Conservation (phyloP, 148 eudicot species). For the Persicaria maculosa region DNA sequence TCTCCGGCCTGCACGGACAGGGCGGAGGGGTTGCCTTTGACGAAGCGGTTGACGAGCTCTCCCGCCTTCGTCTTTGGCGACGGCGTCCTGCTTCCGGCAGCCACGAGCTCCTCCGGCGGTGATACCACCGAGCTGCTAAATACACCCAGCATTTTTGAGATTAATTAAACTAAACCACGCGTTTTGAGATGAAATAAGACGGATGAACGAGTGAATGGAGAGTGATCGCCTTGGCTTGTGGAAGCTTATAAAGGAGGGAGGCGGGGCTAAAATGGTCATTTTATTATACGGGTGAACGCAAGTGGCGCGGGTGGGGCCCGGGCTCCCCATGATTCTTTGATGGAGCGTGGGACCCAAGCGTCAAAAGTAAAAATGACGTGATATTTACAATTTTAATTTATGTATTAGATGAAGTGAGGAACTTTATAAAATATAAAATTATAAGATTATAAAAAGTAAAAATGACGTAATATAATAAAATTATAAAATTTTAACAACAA, state of each 20-base stretch:
- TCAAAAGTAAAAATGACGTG: too few species aligned
- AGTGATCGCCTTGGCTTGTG: neutral
- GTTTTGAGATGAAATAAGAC: neutral
- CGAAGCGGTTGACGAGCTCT: constrained; percentile 52
- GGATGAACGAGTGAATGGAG: neutral
- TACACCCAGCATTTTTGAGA: constrained; percentile 53
- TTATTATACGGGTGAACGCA: neutral
- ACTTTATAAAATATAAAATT: too few species aligned
- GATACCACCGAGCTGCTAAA: constrained; percentile 75
- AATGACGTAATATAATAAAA: too few species aligned
- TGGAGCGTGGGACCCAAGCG: neutral
- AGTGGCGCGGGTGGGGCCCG: neutral
- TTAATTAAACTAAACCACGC: neutral
- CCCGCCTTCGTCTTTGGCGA: constrained; percentile 70
- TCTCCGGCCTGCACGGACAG: constrained; percentile 59
- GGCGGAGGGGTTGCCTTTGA: constrained; percentile 39
- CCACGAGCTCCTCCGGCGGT: constrained; percentile 91
- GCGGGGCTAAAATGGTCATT: neutral
- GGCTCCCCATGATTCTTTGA: neutral
- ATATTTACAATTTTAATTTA: too few species aligned
- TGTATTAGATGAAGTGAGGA: too few species aligned
- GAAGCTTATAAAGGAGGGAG: neutral
- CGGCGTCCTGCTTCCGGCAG: constrained; percentile 85
- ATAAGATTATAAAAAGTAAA: too few species aligned
- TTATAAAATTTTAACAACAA: too few species aligned